phyloP scores from a whole-genome alignment of 306 rosid species.

The Biancaea sappan region DNA sequence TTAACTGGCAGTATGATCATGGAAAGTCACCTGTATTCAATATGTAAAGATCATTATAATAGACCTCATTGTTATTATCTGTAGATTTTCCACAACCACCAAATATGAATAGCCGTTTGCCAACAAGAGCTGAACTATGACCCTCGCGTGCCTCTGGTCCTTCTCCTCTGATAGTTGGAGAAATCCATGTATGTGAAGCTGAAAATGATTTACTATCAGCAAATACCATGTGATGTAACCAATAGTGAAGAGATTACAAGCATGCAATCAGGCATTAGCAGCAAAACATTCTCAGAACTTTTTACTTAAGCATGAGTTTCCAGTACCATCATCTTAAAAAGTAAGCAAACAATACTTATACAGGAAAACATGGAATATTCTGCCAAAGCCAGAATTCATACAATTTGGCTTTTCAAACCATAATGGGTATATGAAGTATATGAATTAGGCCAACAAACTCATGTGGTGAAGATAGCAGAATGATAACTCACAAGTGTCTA shows the following conservation, averaged over 20 bases:
- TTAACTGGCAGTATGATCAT: conserved; percentile 18
- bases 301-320: background rate
- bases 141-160: conserved; percentile 98
- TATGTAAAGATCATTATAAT: conserved; percentile 90
- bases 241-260: conserved; percentile 4
- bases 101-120: conserved; percentile 79
- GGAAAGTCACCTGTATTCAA: conserved; percentile 77
- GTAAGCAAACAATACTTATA: conserved; percentile 13
- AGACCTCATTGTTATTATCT: conserved; percentile 63
- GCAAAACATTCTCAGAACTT: conserved; percentile 22
- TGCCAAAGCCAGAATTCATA: conserved; percentile 24
- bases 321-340: background rate
- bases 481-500: conserved; percentile 79
- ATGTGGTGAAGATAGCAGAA: conserved; percentile 7
- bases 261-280: background rate
- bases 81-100: conserved; percentile 95
- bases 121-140: conserved; percentile 90
- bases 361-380: conserved; percentile 18
- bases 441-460: conserved; percentile 6
- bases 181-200: conserved; percentile 84
- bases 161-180: conserved; percentile 81
- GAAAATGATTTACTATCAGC: conserved; percentile 33
- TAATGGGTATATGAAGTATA: background rate
- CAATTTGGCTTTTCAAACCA: conserved; percentile 15
- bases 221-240: background rate